phyloP scores from a whole-genome alignment of 768 basidiomycete species.

The Termitomyces sp. region DNA sequence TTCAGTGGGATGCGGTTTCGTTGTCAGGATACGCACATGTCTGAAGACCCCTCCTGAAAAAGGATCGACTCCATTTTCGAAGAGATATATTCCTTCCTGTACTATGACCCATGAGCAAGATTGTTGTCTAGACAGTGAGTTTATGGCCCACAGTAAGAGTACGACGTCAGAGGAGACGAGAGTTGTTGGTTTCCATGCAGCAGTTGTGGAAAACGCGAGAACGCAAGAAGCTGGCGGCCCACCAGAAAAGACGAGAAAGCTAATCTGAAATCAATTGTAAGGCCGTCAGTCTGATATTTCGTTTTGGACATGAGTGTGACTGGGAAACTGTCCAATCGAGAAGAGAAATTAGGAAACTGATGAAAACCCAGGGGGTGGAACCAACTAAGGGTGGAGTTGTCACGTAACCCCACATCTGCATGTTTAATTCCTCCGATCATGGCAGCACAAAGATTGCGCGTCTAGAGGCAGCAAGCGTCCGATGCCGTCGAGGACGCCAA shows the following conservation, averaged over 20 bases:
- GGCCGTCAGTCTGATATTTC: neutral
- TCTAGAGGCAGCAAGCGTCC: too few species aligned
- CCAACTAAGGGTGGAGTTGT: neutral
- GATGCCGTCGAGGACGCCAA: too few species aligned
- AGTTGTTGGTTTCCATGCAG: conserved; percentile 72
- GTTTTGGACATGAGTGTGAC: conserved; percentile 9
- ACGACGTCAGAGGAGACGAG: conserved; percentile 76
- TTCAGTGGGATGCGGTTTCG: neutral
- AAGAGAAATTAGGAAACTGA: neutral
- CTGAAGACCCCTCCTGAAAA: conserved; percentile 83
- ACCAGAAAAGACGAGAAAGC: conserved; percentile 37
- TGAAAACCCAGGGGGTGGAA: conserved; percentile 14
- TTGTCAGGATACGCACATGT: conserved; percentile 53
- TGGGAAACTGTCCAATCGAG: neutral
- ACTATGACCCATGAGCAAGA: conserved; percentile 40
- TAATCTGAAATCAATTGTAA: conserved; percentile 9
- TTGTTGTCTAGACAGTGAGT: neutral
- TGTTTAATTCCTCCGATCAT: too few species aligned
- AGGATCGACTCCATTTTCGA: conserved; percentile 71
- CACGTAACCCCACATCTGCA: too few species aligned
- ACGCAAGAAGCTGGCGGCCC: conserved; percentile 46
- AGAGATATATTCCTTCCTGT: conserved; percentile 84
- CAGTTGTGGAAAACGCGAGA: conserved; percentile 39
- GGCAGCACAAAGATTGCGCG: too few species aligned
- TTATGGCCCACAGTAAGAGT: conserved; percentile 59